These are phyloP conservation scores for Colletotrichum caudatum DNA, from an alignment of 2,329 filamentous ascomycete genomes.

Conservation along the genomic window DNA sequence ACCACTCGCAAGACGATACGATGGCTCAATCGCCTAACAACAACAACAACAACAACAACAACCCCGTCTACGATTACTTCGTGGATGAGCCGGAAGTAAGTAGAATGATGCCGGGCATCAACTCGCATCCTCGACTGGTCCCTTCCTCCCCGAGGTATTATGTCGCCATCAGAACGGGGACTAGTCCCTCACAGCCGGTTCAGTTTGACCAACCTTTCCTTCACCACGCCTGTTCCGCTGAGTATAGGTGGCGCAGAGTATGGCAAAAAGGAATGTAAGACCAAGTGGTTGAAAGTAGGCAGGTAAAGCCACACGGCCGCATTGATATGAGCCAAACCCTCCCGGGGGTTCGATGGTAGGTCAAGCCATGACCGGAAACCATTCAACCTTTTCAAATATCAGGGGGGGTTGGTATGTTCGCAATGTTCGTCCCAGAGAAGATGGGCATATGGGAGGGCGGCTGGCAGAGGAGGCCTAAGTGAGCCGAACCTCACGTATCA, in stretches of 20 bases:
- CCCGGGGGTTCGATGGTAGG: not conserved
- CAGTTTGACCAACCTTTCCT: not conserved
- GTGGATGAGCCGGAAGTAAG: conserved; percentile 37
- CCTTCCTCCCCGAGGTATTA: not conserved
- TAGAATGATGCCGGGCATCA: conserved; percentile 9
- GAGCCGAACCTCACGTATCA: conserved; percentile 14
- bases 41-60: conserved; percentile 18
- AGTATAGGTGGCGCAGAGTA: not conserved
- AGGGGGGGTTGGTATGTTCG: not conserved
- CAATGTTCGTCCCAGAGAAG: not conserved
- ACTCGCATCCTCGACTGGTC: not conserved
- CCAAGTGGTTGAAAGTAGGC: conserved; percentile 30
- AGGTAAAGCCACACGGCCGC: conserved; percentile 5
- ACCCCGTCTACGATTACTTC: conserved; percentile 35
- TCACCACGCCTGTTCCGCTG: not conserved
- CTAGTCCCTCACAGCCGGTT: not conserved
- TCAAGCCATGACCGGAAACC: conserved; percentile 3
- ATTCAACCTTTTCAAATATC: not conserved
- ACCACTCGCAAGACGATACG: conserved; percentile 18
- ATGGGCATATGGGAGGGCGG: not conserved
- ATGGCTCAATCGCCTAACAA: conserved; percentile 31
- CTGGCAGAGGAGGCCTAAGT: not conserved
- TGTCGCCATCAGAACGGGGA: conserved; percentile 2
- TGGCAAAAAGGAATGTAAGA: not conserved
- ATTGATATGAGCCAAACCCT: not conserved